A percentile compares a stretch with the other conserved stretches of the same genome.
phyloP scores from a whole-genome alignment of 805 yeast genomes.

The Metschnikowia sp. region DNA sequence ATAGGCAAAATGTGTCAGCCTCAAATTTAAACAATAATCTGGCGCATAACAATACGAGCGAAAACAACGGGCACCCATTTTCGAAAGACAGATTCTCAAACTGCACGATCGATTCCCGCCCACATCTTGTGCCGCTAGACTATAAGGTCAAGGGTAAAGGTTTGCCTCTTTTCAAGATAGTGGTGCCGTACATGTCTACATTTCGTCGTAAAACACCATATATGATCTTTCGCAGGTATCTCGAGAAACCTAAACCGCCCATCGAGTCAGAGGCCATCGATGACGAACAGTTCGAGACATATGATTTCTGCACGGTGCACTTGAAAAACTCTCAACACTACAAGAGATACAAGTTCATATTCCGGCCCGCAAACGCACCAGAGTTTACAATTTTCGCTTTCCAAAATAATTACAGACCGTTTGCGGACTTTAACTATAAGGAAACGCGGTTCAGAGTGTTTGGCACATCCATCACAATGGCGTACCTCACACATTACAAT shows the following conservation, averaged over 20 bases:
- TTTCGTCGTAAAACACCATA: constrained; percentile 35
- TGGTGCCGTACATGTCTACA: constrained; percentile 34
- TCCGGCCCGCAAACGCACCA: constrained; percentile 19
- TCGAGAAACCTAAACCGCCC: constrained; percentile 29
- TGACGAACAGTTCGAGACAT: constrained; percentile 30
- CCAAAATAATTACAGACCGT: constrained; percentile 35
- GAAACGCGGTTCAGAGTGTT: constrained; percentile 36
- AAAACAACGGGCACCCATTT: not conserved
- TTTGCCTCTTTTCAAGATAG: constrained; percentile 34
- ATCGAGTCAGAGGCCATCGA: constrained; percentile 14
- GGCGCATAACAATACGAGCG: not conserved
- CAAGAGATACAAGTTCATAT: constrained; percentile 29
- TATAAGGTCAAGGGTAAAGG: constrained; percentile 33
- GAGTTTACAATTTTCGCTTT: constrained; percentile 29
- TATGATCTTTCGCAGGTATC: constrained; percentile 29
- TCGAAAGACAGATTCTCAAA: not conserved
- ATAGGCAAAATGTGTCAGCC: too few relatives aligned
- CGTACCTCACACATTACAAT: constrained; percentile 27
- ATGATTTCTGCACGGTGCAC: constrained; percentile 31
- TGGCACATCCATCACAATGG: constrained; percentile 33
- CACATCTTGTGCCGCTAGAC: constrained; percentile 31
- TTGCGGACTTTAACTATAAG: constrained; percentile 37
- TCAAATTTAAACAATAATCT: not conserved
- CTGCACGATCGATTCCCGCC: constrained; percentile 24
- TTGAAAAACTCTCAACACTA: constrained; percentile 25